phyloP scores from a whole-genome alignment of 2,329 filamentous ascomycete species.

The Juglanconis sp. region DNA sequence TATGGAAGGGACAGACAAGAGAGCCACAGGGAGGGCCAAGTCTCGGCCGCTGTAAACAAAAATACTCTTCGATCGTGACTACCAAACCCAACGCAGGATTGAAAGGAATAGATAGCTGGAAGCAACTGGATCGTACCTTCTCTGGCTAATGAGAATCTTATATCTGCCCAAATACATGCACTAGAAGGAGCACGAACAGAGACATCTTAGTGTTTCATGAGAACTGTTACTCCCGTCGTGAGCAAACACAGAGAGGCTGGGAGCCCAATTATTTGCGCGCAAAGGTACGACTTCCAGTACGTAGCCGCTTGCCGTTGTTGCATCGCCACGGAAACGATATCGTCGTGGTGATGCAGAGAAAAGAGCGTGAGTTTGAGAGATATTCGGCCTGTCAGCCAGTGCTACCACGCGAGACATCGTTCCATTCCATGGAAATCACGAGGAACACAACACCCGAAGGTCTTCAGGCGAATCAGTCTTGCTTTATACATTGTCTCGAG shows the following conservation, averaged over 20 bases:
- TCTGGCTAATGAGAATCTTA: not conserved
- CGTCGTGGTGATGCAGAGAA: not conserved
- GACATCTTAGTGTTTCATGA: not conserved
- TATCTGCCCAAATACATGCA: too few relatives aligned
- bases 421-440: not conserved
- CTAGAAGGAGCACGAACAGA: not conserved
- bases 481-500: too few relatives aligned
- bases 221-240: not conserved
- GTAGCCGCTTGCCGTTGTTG: not conserved
- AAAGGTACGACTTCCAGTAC: not conserved
- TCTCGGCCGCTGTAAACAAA: too few relatives aligned
- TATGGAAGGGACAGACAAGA: too few relatives aligned
- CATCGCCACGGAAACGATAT: not conserved
- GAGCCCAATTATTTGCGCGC: not conserved
- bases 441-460: not conserved
- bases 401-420: not conserved
- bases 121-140: too few relatives aligned
- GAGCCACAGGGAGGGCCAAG: too few relatives aligned
- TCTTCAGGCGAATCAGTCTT: too few relatives aligned
- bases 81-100: too few relatives aligned
- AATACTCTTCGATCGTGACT: too few relatives aligned
- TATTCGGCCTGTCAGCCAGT: too few relatives aligned
- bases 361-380: not conserved
- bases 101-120: too few relatives aligned
- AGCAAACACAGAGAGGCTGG: not conserved